Evolutionary conservation across 2,329 filamentous ascomycete genomes (phyloP), one percentile per base, ranked within the genome.

Genomic region (Curvularia verruculosa): DNA sequence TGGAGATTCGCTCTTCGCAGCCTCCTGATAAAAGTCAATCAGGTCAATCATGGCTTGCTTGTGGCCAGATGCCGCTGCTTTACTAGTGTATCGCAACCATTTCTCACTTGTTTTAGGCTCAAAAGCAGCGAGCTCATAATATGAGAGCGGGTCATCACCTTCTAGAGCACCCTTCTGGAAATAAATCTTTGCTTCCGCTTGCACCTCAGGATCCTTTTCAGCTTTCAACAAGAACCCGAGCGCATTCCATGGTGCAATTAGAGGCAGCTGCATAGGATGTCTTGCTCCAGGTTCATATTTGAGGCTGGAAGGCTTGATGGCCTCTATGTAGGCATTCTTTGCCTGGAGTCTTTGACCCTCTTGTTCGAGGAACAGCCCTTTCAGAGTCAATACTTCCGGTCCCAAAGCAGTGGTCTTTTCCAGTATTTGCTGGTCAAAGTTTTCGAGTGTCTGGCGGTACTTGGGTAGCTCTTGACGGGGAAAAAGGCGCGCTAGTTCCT

Each of bases 51-150:
- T 74, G 8, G 79, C 78, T 51, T 73, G 71, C 6, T 65, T 54
- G 48, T 79, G 73, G 1, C 76, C 74, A 5, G 75, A 75, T 10
- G 75, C 73, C 3, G 79, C 80, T 2, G 80, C 79, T 70, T 81
- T 81, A 31, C 70, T 80, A 50, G 77, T 77, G 59, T 77, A 75
- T 54, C 74, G 74, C 8, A 81, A 65, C 80, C 80, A 82, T 2
- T 71, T 64, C 29, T 64, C 63, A 15, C 69, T 76, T 24, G 63
- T 57, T 26, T 60, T 58, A 2, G 70, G 62, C 36, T 65, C 59
- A 5, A 72, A 66, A 4, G 63, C 57, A 1, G 77, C 70, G 8
- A 77, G 73, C 44, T 75, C 68, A 53, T 74, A 78, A 60, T 74
- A 79, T 1, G 77, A 74, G n/a, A 74, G 64, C 0, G 80, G 79